Evolutionary conservation across 257 asterid genomes (phyloP), one percentile per base, ranked within the genome.

Genomic region (Nemophila menziesii): DNA sequence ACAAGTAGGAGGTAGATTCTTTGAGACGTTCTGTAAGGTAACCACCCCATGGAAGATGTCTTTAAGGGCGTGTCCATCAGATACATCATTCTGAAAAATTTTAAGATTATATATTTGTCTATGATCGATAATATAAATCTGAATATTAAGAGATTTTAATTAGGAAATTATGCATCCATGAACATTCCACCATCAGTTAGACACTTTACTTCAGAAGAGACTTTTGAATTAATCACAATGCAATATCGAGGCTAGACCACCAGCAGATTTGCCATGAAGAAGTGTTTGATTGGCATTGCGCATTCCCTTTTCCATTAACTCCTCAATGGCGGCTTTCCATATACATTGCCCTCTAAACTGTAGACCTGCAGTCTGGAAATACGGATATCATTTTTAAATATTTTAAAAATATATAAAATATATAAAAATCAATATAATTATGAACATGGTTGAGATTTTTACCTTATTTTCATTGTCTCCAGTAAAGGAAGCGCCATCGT

Each of bases 201-300:
- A 61, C 98, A 90, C 72, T 85, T 68, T 69, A 22, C 56, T 46
- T 11, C 83, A 68, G 51, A 90, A 70, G 19, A 65, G 58, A 20
- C 60, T 48, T 17, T 70, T 61, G 58, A 76, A 90, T 48, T 81
- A 74, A 27, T 90, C 94, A 15, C 98, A 90, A 39, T 90, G 98
- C 71, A 90, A 49, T 37, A 90, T 85, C 16, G 98, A 65, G 51
- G 98, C 96, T 44, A 90, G 69, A 44, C 96, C 98, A 40, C 98
- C 98, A 43, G 98, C 98, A 14, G 96, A 90, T 78, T 96, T 84
- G 27, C 98, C 98, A 0, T 96, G 72, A 24, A 81, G 98, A 65
- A 90, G 98, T n/a, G 89, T 87, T 96, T 90, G 74, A 55, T 60
- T 60, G 29, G 53, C 17, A 26, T 16, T 1, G 18, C 55, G 75